phyloP scores from a whole-genome alignment of 1,284 basidiomycete species.

The Peniophora sp. region DNA sequence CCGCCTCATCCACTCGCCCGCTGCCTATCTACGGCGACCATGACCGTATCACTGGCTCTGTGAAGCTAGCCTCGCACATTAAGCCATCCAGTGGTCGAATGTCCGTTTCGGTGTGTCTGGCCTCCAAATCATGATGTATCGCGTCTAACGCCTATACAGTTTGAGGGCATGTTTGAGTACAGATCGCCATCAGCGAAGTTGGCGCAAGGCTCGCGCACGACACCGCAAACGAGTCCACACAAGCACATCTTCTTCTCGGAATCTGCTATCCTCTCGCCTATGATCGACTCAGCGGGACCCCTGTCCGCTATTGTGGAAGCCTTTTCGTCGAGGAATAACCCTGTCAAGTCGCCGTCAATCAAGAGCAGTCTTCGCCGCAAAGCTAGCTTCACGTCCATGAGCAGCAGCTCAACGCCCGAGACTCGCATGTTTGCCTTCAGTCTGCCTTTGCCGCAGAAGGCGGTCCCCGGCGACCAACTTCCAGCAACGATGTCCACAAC shows the following conservation, averaged over 20 bases:
- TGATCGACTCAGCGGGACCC: constrained; percentile 26
- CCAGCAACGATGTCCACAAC: constrained; percentile 46
- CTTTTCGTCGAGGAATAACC: constrained; percentile 22
- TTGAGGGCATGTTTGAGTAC: constrained; percentile 59
- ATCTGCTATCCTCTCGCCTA: constrained; percentile 35
- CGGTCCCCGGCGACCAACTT: constrained; percentile 45
- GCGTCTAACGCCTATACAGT: constrained; percentile 26
- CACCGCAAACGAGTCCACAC: constrained; percentile 22
- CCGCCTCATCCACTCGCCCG: constrained; percentile 24
- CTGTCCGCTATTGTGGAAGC: constrained; percentile 42
- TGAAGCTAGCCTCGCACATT: constrained; percentile 44
- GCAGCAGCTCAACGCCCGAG: constrained; percentile 9
- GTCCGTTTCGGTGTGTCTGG: constrained; percentile 40
- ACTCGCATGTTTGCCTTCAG: constrained; percentile 43
- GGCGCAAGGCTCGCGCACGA: constrained; percentile 17
- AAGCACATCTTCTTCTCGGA: constrained; percentile 54
- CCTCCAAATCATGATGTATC: neutral
- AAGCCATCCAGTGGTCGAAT: constrained; percentile 43
- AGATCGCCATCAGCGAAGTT: constrained; percentile 23
- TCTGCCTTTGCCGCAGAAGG: constrained; percentile 48
- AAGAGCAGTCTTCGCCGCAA: constrained; percentile 15
- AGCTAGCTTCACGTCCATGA: constrained; percentile 15
- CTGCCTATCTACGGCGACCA: constrained; percentile 53
- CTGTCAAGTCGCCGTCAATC: constrained; percentile 30
- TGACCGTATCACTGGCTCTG: constrained; percentile 50